Conservation (phyloP, 345 rosid genomes). For the Pistacia integerrima region DNA sequence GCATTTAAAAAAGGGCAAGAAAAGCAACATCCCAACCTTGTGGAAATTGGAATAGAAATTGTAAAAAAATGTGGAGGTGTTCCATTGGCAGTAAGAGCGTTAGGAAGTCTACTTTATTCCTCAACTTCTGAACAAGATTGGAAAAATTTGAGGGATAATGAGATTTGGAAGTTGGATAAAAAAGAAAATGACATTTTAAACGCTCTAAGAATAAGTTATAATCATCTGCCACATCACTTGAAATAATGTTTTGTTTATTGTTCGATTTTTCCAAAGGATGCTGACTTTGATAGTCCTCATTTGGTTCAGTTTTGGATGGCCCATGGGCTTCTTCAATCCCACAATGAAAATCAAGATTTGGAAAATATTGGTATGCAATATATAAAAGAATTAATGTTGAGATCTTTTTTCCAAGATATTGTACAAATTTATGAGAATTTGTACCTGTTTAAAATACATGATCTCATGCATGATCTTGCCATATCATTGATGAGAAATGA, state of each 20-base stretch:
- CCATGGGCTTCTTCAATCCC: neutral
- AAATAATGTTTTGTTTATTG: neutral
- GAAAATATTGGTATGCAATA: neutral
- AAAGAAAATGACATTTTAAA: too few relatives aligned
- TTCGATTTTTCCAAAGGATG: neutral
- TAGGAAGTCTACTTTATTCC: conserved; percentile 21
- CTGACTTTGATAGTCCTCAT: accelerated
- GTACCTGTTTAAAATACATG: neutral
- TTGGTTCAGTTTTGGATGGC: neutral
- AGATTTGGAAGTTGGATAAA: neutral
- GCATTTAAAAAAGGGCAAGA: neutral
- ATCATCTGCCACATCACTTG: neutral
- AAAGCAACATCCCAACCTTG: neutral
- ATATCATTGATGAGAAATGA: neutral
- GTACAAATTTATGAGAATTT: accelerated
- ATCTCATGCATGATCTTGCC: neutral
- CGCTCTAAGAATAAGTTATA: neutral
- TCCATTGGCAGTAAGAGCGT: neutral
- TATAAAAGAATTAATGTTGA: neutral
- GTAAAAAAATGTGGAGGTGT: neutral
- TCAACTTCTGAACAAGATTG: neutral
- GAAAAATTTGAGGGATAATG: neutral
- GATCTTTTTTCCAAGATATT: neutral
- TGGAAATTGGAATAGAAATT: neutral
- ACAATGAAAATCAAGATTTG: neutral